Percentiles rank a stretch among this genome's conserved stretches.
Evolutionary conservation across 495 filamentous ascomycete genomes (phyloP).

Genomic region (Tetracladium marchalianum): DNA sequence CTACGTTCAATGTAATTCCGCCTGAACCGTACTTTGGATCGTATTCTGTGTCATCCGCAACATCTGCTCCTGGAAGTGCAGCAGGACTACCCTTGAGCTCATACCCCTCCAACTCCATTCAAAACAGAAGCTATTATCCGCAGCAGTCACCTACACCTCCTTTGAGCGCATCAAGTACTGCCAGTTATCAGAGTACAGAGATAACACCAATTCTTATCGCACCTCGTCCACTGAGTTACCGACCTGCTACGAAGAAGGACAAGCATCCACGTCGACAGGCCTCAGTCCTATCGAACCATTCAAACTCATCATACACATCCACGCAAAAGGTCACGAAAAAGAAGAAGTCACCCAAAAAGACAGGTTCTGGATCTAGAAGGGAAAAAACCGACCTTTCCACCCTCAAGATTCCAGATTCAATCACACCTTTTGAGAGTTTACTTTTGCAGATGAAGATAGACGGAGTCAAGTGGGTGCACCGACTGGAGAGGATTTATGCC

Average conservation of each 20-base stretch:
- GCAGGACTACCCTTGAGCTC: constrained; percentile 4
- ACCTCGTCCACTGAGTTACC: constrained; percentile 6
- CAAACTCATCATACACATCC: not conserved
- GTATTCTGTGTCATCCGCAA: constrained; percentile 2
- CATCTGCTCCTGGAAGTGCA: constrained; percentile 2
- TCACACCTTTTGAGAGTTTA: constrained; percentile 9
- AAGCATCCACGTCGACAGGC: constrained; percentile 2
- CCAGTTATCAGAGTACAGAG: constrained; percentile 3
- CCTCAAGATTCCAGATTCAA: constrained; percentile 1
- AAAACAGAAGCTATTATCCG: constrained; percentile 1
- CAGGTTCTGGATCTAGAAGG: not conserved
- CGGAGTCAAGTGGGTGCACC: constrained; percentile 3
- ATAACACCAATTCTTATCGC: constrained; percentile 14
- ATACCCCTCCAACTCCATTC: constrained; percentile 5
- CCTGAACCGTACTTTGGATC: constrained; percentile 9
- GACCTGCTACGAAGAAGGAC: constrained; percentile 2
- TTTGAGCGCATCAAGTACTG: not conserved
- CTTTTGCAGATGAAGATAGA: constrained; percentile 12
- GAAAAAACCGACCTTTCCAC: not conserved
- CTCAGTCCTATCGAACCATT: constrained; percentile 3
- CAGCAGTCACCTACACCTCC: not conserved
- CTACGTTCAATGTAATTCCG: constrained; percentile 3
- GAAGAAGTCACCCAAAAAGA: not conserved
- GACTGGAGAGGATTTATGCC: constrained; percentile 2
- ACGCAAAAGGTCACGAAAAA: not conserved